Evolutionary conservation across 1,139 yeast genomes (phyloP).

Genomic region (Saccharomyces hybrid): DNA sequence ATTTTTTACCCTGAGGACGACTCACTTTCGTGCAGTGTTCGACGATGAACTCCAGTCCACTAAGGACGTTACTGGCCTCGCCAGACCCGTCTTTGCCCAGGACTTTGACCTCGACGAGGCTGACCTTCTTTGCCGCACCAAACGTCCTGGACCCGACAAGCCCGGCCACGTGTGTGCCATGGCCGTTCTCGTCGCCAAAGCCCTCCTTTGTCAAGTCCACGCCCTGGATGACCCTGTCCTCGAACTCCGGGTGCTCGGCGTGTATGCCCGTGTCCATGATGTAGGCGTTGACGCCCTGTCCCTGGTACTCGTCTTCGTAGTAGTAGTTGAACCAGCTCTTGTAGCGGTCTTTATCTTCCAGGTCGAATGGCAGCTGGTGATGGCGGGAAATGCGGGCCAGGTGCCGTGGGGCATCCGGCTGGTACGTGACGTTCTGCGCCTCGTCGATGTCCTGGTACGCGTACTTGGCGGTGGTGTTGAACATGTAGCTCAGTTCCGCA

Average conservation of each 20-base stretch:
- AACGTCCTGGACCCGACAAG: conserved; percentile 67
- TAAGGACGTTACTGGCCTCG: conserved; percentile 54
- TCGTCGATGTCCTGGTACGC: conserved; percentile 33
- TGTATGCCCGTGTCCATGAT: conserved; percentile 75
- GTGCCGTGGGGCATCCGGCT: conserved; percentile 58
- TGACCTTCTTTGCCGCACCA: conserved; percentile 71
- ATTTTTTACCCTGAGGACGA: conserved; percentile 29
- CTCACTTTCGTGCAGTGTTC: conserved; percentile 39
- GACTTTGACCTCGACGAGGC: conserved; percentile 64
- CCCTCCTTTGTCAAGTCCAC: conserved; percentile 59
- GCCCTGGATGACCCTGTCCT: conserved; percentile 52
- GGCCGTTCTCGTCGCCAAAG: conserved; percentile 59
- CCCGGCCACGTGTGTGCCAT: conserved; percentile 86
- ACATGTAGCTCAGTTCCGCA: conserved; percentile 11
- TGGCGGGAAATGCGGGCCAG: conserved; percentile 56
- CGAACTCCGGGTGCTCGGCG: conserved; percentile 54
- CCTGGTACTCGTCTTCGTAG: conserved; percentile 39
- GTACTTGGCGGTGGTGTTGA: conserved; percentile 16
- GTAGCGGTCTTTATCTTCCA: conserved; percentile 17
- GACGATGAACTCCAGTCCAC: conserved; percentile 66
- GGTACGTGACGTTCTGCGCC: conserved; percentile 30
- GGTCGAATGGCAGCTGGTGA: conserved; percentile 32
- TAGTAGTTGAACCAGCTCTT: conserved; percentile 33
- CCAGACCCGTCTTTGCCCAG: conserved; percentile 61
- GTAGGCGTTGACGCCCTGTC: conserved; percentile 59